phyloP scores from a whole-genome alignment of 371 early-diverging fungal species.

The Apophysomyces elegans region DNA sequence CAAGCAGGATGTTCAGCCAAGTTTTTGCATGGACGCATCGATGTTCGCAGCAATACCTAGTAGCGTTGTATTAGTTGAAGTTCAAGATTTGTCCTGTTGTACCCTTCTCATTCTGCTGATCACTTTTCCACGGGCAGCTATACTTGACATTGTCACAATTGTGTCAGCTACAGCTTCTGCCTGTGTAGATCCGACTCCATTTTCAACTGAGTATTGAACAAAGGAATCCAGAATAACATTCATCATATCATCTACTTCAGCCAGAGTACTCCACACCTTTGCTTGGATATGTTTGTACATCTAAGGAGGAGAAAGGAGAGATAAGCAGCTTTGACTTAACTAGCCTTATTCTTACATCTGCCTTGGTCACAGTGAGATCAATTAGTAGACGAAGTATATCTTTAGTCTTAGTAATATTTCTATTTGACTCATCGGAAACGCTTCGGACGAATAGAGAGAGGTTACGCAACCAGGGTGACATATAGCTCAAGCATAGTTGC shows the following conservation, averaged over 20 bases:
- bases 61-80: neutral
- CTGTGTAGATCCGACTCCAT: constrained; percentile 75
- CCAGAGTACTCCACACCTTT: constrained; percentile 80
- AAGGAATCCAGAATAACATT: constrained; percentile 77
- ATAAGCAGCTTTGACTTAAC: neutral
- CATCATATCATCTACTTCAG: constrained; percentile 74
- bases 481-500: constrained; percentile 81
- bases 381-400: constrained; percentile 77
- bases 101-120: constrained; percentile 75
- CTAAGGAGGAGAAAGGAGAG: constrained; percentile 20
- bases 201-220: constrained; percentile 75
- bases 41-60: constrained; percentile 60
- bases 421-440: constrained; percentile 16
- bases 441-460: constrained; percentile 59
- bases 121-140: constrained; percentile 76
- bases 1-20: constrained; percentile 81
- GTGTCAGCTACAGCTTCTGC: constrained; percentile 85
- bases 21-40: constrained; percentile 58
- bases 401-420: constrained; percentile 57
- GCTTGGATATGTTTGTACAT: constrained; percentile 78
- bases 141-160: constrained; percentile 73
- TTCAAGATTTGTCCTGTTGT: neutral
- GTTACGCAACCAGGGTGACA: constrained; percentile 87
- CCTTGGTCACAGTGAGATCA: constrained; percentile 71
- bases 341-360: constrained; percentile 54